A percentile compares a stretch with the other conserved stretches of the same genome.
These are phyloP conservation scores for Scolecobasidium constrictum DNA, from an alignment of 2,329 filamentous ascomycete genomes.

Conservation along the genomic window DNA sequence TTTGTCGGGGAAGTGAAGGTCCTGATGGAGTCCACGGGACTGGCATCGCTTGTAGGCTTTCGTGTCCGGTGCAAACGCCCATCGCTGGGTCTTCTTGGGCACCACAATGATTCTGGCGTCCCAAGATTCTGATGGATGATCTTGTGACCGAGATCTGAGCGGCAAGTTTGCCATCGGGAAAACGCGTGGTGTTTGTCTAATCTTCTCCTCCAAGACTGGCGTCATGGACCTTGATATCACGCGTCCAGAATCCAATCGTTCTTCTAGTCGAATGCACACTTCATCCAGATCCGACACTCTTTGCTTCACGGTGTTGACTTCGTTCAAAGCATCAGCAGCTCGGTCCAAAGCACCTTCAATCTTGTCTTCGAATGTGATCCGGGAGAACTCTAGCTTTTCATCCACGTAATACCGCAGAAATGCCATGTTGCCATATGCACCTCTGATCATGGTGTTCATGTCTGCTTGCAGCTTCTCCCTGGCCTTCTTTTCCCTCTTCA, in stretches of 20 bases:
- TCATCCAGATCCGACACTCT: slow-evolving; percentile 9
- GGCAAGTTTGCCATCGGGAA: slow-evolving; percentile 15
- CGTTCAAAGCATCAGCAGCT: slow-evolving; percentile 6
- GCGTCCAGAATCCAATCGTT: slow-evolving; percentile 7
- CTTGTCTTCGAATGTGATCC: slow-evolving; percentile 9
- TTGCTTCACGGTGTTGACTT: slow-evolving; percentile 3
- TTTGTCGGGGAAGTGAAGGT: slow-evolving; percentile 24
- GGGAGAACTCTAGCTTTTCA: slow-evolving; percentile 9
- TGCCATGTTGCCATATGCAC: slow-evolving; percentile 7
- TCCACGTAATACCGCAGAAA: slow-evolving; percentile 10
- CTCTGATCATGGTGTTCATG: slow-evolving; percentile 6
- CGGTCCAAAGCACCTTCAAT: slow-evolving; percentile 8
- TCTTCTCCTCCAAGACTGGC: slow-evolving; percentile 1
- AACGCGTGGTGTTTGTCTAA: background rate
- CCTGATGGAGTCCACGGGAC: slow-evolving; percentile 27
- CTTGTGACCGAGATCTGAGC: slow-evolving; percentile 24
- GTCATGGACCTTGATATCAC: slow-evolving; percentile 8
- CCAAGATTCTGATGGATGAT: slow-evolving; percentile 22
- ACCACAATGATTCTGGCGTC: slow-evolving; percentile 26
- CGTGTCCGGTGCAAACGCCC: slow-evolving; percentile 27
- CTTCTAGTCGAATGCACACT: slow-evolving; percentile 8
- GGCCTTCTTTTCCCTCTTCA: slow-evolving; percentile 7
- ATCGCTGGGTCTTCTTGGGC: slow-evolving; percentile 24
- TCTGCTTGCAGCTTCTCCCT: slow-evolving; percentile 7
- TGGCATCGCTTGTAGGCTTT: slow-evolving; percentile 26